Evolutionary conservation across 129 eudicot genomes (phyloP), one percentile per base, ranked within the genome.

Genomic region (Chrysanthemum lavandulifolium): DNA sequence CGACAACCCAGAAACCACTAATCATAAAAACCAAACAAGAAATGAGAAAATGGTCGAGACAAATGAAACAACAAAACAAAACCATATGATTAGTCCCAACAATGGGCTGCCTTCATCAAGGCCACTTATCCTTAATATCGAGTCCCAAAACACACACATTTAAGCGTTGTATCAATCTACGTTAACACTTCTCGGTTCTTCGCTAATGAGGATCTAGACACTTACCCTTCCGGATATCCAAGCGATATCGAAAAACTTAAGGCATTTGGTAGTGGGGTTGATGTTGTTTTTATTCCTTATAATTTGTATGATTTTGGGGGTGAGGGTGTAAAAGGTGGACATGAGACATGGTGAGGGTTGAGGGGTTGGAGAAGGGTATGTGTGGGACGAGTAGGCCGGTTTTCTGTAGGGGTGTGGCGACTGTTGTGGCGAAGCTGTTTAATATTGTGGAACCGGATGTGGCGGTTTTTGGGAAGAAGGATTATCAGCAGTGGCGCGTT

Each of bases 371-470:
- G 66, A 86, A 86, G 68, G 96, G 93, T 55, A 78, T 94, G 93
- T 94, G 98, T 88, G 98, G 98, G 83, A 90, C 77, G 79, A 90
- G 98, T 66, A 90, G 98, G 83, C 98, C 98, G 45, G 79, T 86
- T 67, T 90, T 94, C 83, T 94, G 90, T 56, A 77, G 98, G 83
- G 98, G 98, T 6, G 97, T 94, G 43, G 97, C 97, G 2, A 94
- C 97, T 59, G 80, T 94, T 79, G 98, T 94, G 1, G 66, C 86
- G 7, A 94, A 93, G 75, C 64, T 94, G 89, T 87, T 94, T 66
- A 94, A 94, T 72, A 79, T 94, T 14, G 85, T 94, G 29, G 97
- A 89, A 78, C 98, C 98, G 53, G 97, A 94, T 88, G 97, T 94
- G 74, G 98, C 97, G 19, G 80, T 94, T 21, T 90, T 94, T 68